Base-by-base conservation (phyloP, 768 basidiomycete species). In the Lactarius trivialis region DNA sequence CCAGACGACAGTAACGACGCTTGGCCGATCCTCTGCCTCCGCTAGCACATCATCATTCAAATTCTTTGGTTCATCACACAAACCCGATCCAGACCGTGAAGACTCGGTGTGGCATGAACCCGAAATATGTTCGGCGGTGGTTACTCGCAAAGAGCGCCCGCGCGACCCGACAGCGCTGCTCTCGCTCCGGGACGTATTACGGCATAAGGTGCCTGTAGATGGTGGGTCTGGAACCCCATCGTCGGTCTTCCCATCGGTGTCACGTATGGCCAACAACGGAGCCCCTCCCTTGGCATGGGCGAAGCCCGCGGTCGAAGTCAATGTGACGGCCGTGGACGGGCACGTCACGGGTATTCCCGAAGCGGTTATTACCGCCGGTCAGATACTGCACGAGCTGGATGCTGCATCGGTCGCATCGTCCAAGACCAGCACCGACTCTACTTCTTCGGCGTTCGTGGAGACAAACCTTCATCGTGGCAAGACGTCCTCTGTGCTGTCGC, bases 121-220 rank as follows among this genome's bases (percentile, higher is more conserved):
- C 0, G 88, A 89, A 67, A 68, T 77, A 7, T 85, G 78, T 65
- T 83, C 84, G 1, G 80, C 85, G 0, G 77, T 82, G 14, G 81
- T 88, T 60, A 79, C 78, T 32, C 74, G 87, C 12, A 88, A 84
- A 68, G 84, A 86, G 60, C 80, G 85, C 65, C 80, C 84, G 0
- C 78, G 81, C 19, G 88, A 89, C 64, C 76, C 79, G 0, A 77
- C 84, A 0, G 79, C 81, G 1, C 67, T 88, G 0, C 72, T 86
- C 7, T 80, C 82, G 0, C 74, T 90, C 14, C 76, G 84, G 1
- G 85, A 86, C 34, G 86, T 86, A 9, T 72, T 89, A 6, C 77
- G 85, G 14, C 80, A 83, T 60, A 82, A 81, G 65, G 71, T 76
- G 0, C 76, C 79, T 5, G 68, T 70, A 12, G 80, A 81, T 34